A percentile compares a stretch with the other conserved stretches of the same genome.
Evolutionary conservation across 106 monocot genomes (phyloP).

Genomic region (Dendrobium huoshanense): DNA sequence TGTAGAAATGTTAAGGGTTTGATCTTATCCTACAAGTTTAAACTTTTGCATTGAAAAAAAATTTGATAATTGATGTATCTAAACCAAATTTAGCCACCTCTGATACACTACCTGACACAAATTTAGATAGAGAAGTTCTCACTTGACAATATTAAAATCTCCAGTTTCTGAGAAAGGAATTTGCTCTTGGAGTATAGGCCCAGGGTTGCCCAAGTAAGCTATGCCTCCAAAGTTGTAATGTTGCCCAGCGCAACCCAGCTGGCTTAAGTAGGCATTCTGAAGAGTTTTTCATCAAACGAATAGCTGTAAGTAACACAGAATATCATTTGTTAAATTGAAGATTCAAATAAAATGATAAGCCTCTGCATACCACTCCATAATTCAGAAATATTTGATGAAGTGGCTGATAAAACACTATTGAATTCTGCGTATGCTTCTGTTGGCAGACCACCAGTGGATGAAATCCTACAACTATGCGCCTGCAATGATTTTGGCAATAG

Average conservation of each 20-base stretch:
- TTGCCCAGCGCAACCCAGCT: slow-evolving; percentile 25
- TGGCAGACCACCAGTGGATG: slow-evolving; percentile 6
- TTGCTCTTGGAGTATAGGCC: slow-evolving; percentile 9
- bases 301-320: neutral
- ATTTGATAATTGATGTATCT: neutral
- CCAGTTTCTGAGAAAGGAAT: slow-evolving; percentile 5
- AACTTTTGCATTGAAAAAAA: neutral
- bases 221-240: slow-evolving; percentile 16
- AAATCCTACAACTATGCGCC: slow-evolving; percentile 10
- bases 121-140: neutral
- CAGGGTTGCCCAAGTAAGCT: slow-evolving; percentile 40
- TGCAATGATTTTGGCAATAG: neutral
- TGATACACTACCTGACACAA: neutral
- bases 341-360: neutral
- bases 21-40: neutral
- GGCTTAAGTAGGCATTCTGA: slow-evolving; percentile 62
- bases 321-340: neutral
- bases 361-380: slow-evolving; percentile 1
- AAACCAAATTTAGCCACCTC: neutral
- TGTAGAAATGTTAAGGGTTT: neutral
- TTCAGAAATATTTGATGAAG: slow-evolving; percentile 8
- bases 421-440: neutral
- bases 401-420: neutral
- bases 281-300: neutral
- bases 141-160: slow-evolving; percentile 15